Evolutionary conservation across 495 filamentous ascomycete species (phyloP).

Genomic region (Margaritispora aquatica): DNA sequence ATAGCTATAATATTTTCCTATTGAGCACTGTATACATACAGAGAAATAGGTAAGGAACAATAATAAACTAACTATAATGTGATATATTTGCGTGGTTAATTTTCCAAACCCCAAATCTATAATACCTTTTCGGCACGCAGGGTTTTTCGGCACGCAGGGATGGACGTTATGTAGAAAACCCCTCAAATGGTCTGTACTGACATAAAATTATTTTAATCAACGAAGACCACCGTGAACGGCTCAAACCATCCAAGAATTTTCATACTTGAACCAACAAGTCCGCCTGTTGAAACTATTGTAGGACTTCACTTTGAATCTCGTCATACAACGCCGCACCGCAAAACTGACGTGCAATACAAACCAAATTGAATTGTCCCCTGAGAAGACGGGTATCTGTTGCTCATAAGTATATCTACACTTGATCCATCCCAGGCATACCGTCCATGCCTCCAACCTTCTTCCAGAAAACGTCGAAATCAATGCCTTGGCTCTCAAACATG

Average conservation of each 20-base stretch:
- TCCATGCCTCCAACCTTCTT: conserved; percentile 62
- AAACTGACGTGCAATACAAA: too few relatives aligned
- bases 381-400: not conserved
- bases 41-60: not conserved
- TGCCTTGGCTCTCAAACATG: conserved; percentile 61
- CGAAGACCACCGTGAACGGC: too few relatives aligned
- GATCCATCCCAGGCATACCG: conserved; percentile 42
- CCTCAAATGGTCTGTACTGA: too few relatives aligned
- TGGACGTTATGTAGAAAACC: too few relatives aligned
- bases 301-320: too few relatives aligned
- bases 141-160: not conserved
- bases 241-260: too few relatives aligned
- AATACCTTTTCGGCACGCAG: not conserved
- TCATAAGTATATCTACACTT: conserved; percentile 3
- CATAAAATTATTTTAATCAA: too few relatives aligned
- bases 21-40: not conserved
- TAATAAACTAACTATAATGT: conserved; percentile 1
- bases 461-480: conserved; percentile 77
- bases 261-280: too few relatives aligned
- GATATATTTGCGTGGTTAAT: not conserved
- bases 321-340: too few relatives aligned
- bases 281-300: too few relatives aligned
- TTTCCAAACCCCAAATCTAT: not conserved
- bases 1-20: conserved; percentile 6
- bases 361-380: not conserved